These are phyloP conservation scores for Phialophora verrucosa DNA, from an alignment of 2,329 filamentous ascomycete genomes.

Conservation along the genomic window DNA sequence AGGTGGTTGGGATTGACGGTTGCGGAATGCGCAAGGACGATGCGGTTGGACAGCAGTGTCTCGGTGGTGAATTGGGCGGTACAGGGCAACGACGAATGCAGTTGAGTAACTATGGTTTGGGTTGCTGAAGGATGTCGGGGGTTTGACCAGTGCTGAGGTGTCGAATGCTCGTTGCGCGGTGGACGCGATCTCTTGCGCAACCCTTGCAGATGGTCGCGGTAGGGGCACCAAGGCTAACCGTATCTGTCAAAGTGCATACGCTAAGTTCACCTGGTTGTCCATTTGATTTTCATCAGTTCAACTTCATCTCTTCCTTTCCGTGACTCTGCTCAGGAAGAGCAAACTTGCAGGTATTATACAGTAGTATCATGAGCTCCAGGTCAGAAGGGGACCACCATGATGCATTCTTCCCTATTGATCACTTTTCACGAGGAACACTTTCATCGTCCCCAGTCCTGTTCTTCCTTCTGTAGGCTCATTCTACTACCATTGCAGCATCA, in stretches of 20 bases:
- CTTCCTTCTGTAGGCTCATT: background rate
- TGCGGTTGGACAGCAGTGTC: background rate
- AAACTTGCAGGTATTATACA: background rate
- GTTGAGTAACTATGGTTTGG: background rate
- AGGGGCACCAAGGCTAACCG: background rate
- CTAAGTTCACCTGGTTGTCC: background rate
- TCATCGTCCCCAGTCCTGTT: background rate
- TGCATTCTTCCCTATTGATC: background rate
- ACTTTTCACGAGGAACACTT: background rate
- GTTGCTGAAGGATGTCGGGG: background rate
- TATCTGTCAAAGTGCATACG: background rate
- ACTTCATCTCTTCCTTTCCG: background rate
- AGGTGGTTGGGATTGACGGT: constrained; percentile 11
- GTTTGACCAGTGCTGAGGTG: background rate
- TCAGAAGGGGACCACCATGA: background rate
- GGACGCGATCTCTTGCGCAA: constrained; percentile 16
- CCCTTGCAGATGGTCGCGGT: constrained; percentile 6
- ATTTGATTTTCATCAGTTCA: background rate
- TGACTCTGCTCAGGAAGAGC: background rate
- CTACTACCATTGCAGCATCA: background rate
- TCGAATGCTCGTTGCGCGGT: constrained; percentile 10
- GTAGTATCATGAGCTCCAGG: background rate
- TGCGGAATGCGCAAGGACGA: background rate
- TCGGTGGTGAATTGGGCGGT: background rate
- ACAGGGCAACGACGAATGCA: background rate